Conservation (phyloP, 2,329 filamentous ascomycete species). For the Trichoderma citrinoviride region DNA sequence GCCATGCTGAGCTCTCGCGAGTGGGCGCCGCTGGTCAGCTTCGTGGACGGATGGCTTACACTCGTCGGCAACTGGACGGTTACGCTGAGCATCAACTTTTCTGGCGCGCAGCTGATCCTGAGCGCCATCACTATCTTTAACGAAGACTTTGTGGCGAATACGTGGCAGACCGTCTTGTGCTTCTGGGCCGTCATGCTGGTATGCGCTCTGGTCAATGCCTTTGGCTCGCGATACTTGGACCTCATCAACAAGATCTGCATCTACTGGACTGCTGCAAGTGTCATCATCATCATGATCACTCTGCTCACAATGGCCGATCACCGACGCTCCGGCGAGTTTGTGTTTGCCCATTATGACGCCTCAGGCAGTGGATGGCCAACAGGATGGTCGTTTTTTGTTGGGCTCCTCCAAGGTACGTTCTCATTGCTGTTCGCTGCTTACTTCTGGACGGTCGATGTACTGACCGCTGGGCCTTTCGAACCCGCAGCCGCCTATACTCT, state of each 20-base stretch:
- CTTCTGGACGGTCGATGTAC: neutral
- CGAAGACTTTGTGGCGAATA: slow-evolving; percentile 54
- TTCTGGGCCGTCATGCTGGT: slow-evolving; percentile 65
- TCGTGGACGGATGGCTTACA: slow-evolving; percentile 72
- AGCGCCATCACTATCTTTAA: slow-evolving; percentile 66
- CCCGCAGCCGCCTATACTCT: slow-evolving; percentile 39
- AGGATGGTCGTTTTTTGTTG: slow-evolving; percentile 58
- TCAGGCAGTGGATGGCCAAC: slow-evolving; percentile 66
- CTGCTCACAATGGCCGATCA: slow-evolving; percentile 62
- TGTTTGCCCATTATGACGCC: slow-evolving; percentile 68
- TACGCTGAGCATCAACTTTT: slow-evolving; percentile 67
- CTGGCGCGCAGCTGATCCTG: slow-evolving; percentile 66
- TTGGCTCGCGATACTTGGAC: slow-evolving; percentile 58
- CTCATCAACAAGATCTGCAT: slow-evolving; percentile 69
- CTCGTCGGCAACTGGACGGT: slow-evolving; percentile 70
- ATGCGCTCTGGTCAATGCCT: slow-evolving; percentile 66
- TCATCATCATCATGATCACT: slow-evolving; percentile 68
- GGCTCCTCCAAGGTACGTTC: slow-evolving; percentile 47
- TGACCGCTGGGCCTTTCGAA: slow-evolving; percentile 36
- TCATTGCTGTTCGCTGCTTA: neutral
- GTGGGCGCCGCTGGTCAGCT: slow-evolving; percentile 64
- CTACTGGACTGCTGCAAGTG: slow-evolving; percentile 69
- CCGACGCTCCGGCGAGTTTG: slow-evolving; percentile 62
- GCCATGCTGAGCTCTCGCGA: slow-evolving; percentile 60
- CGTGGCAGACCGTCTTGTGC: slow-evolving; percentile 73